A percentile compares a stretch with the other conserved stretches of the same genome.
Conservation (phyloP, 495 filamentous ascomycete genomes). For the Aspergillus campestris region DNA sequence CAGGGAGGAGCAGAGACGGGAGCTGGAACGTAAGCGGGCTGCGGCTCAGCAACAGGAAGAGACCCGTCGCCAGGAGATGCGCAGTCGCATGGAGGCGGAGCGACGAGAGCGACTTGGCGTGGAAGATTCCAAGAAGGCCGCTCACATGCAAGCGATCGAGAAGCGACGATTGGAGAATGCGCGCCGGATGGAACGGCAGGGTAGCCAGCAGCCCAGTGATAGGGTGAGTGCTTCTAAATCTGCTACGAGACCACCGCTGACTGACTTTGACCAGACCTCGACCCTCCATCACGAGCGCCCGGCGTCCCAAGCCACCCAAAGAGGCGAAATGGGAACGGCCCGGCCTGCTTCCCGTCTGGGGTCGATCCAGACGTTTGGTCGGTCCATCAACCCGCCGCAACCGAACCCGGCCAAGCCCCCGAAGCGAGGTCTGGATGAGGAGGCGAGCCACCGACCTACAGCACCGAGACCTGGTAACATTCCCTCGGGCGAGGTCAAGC, state of each 20-base stretch:
- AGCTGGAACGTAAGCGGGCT: slow-evolving; percentile 67
- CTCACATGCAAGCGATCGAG: slow-evolving; percentile 60
- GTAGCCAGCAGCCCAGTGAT: slow-evolving; percentile 36
- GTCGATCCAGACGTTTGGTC: slow-evolving; percentile 40
- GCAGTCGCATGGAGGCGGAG: slow-evolving; percentile 39
- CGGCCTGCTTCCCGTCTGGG: slow-evolving; percentile 48
- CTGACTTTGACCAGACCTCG: background rate
- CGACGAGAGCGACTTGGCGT: slow-evolving; percentile 37
- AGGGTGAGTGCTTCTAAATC: slow-evolving; percentile 22
- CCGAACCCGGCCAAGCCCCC: slow-evolving; percentile 58
- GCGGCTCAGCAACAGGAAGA: slow-evolving; percentile 42
- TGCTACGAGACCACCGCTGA: slow-evolving; percentile 16
- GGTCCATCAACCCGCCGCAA: slow-evolving; percentile 40
- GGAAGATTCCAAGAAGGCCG: slow-evolving; percentile 58
- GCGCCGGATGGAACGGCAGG: slow-evolving; percentile 47
- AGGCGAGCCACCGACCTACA: slow-evolving; percentile 37
- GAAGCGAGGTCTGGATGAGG: slow-evolving; percentile 52
- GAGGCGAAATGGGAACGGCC: slow-evolving; percentile 40
- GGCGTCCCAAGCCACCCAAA: slow-evolving; percentile 25
- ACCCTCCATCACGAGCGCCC: slow-evolving; percentile 31
- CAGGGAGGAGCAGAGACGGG: slow-evolving; percentile 70
- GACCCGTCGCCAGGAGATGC: slow-evolving; percentile 37
- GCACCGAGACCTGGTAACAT: slow-evolving; percentile 33
- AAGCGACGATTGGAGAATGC: slow-evolving; percentile 58
- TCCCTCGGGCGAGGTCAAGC: slow-evolving; percentile 44